Evolutionary conservation across 768 basidiomycete species (phyloP).

Genomic region (Tricholoma hemisulphureum): DNA sequence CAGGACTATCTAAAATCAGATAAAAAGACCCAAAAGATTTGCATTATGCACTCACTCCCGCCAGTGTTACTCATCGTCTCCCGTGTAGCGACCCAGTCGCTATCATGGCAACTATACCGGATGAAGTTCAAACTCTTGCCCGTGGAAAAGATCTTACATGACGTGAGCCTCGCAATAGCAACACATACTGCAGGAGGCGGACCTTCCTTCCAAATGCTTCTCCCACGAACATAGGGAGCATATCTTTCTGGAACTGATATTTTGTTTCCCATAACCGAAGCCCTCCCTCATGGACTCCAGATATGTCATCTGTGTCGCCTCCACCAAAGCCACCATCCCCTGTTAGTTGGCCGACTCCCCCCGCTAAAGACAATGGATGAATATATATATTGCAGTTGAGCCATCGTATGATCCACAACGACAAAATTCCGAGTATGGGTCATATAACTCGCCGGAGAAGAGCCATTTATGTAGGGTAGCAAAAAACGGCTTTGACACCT

Average conservation of each 20-base stretch:
- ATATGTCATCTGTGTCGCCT: conserved; percentile 57
- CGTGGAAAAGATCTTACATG: conserved; percentile 88
- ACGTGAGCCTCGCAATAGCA: not conserved
- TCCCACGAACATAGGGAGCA: conserved; percentile 94
- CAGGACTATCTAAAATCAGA: conserved; percentile 51
- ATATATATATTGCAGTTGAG: conserved; percentile 67
- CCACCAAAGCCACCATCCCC: conserved; percentile 65
- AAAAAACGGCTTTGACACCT: conserved; percentile 98
- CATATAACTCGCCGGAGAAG: conserved; percentile 92
- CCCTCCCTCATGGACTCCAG: conserved; percentile 57
- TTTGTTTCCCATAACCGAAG: conserved; percentile 91
- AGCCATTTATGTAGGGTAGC: conserved; percentile 91
- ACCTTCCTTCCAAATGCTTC: conserved; percentile 95
- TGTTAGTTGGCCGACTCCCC: conserved; percentile 48
- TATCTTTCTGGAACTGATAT: conserved; percentile 85
- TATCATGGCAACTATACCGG: conserved; percentile 94
- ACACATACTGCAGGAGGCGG: conserved; percentile 5
- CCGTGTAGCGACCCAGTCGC: conserved; percentile 92
- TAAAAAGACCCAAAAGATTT: conserved; percentile 1
- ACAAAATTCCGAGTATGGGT: conserved; percentile 98
- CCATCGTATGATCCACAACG: conserved; percentile 76
- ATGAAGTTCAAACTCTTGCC: conserved; percentile 98
- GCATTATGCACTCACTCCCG: conserved; percentile 58
- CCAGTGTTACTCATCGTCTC: conserved; percentile 87
- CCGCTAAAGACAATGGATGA: conserved; percentile 60